Evolutionary conservation across 192 early-diverging fungal species (phyloP).

Genomic region (Coemansia sp.): DNA sequence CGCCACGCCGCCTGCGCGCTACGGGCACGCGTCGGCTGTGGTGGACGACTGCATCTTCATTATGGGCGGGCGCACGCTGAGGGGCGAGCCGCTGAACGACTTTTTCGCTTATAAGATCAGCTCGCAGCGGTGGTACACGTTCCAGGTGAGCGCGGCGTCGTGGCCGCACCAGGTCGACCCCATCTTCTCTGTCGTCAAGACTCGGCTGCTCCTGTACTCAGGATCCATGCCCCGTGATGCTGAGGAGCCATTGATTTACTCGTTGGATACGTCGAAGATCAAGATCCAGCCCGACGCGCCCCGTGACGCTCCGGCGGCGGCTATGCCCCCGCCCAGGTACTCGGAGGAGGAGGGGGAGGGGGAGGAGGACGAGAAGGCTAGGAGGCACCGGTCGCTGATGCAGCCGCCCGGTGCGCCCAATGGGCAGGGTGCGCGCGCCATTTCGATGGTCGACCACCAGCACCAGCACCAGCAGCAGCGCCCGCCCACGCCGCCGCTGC

Average conservation of each 20-base stretch:
- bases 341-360: conserved; percentile 5
- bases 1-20: conserved; percentile 47
- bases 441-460: conserved; percentile 35
- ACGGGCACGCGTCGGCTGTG: conserved; percentile 49
- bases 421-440: conserved; percentile 12
- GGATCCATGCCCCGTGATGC: conserved; percentile 36
- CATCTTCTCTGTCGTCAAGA: conserved; percentile 50
- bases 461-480: too few relatives aligned
- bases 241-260: conserved; percentile 26
- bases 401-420: conserved; percentile 28
- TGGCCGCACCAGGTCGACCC: conserved; percentile 54
- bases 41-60: conserved; percentile 56
- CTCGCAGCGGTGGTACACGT: conserved; percentile 56
- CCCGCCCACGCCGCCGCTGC: background rate
- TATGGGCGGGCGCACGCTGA: conserved; percentile 48
- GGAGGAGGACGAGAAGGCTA: conserved; percentile 13
- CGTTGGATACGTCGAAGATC: conserved; percentile 54
- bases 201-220: conserved; percentile 44
- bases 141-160: conserved; percentile 46
- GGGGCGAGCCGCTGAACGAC: conserved; percentile 44
- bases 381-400: conserved; percentile 41
- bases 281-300: conserved; percentile 51
- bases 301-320: conserved; percentile 5
- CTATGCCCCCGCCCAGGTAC: background rate
- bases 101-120: conserved; percentile 54